Evolutionary conservation across 345 rosid species (phyloP).

Genomic region (Jatropha curcas): DNA sequence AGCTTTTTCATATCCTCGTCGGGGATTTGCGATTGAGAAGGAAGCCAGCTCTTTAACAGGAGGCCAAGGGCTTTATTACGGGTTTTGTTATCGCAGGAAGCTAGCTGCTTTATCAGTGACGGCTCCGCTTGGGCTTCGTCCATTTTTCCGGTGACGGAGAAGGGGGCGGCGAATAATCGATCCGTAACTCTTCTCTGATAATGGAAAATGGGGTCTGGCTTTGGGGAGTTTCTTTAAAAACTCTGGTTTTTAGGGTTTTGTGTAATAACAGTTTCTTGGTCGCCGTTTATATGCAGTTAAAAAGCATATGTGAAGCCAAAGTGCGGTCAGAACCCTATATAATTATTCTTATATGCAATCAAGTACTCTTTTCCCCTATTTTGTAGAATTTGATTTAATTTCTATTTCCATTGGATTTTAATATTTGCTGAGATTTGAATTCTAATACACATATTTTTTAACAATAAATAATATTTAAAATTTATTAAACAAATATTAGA

Average conservation of each 20-base stretch:
- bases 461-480: too few relatives aligned
- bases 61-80: constrained; percentile 61
- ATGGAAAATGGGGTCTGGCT: neutral
- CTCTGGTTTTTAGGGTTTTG: constrained; percentile 12
- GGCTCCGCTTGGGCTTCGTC: constrained; percentile 30
- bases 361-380: neutral
- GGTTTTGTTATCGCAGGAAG: constrained; percentile 57
- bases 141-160: neutral
- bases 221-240: neutral
- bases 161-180: neutral
- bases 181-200: neutral
- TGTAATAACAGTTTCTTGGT: too few relatives aligned
- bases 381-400: too few relatives aligned
- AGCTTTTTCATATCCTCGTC: constrained; percentile 84
- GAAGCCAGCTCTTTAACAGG: constrained; percentile 72
- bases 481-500: too few relatives aligned
- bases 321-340: neutral
- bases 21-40: constrained; percentile 50
- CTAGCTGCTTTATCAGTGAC: constrained; percentile 70
- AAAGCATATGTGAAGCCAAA: neutral
- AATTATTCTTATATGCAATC: neutral
- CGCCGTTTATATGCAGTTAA: neutral
- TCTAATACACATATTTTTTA: too few relatives aligned
- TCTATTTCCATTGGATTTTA: too few relatives aligned
- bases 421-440: too few relatives aligned